Evolutionary conservation across 2,329 filamentous ascomycete genomes (phyloP).

Genomic region (Colletotrichum somersetense): DNA sequence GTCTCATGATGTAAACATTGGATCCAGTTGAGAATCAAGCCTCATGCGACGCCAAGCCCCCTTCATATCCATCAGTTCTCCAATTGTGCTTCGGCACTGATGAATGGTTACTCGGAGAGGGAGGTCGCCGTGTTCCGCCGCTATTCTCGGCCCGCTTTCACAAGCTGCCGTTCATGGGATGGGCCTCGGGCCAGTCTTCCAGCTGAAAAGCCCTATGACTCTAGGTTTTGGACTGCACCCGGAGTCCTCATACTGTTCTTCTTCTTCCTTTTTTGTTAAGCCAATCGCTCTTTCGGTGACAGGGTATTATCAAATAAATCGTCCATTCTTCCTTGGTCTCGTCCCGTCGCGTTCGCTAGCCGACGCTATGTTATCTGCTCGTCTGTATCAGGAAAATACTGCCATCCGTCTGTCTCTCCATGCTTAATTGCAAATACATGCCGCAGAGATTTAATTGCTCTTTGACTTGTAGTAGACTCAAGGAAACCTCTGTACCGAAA

Average conservation of each 20-base stretch:
- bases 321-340: constrained; percentile 28
- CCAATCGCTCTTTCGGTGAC: neutral
- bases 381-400: constrained; percentile 36
- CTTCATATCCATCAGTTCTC: constrained; percentile 11
- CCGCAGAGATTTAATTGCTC: constrained; percentile 1
- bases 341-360: constrained; percentile 16
- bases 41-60: constrained; percentile 28
- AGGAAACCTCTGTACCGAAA: constrained; percentile 12
- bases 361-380: constrained; percentile 22
- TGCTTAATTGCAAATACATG: constrained; percentile 23
- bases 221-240: neutral
- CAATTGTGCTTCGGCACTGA: constrained; percentile 22
- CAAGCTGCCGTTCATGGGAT: constrained; percentile 36
- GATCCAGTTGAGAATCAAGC: constrained; percentile 2
- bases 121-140: constrained; percentile 22
- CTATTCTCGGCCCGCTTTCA: constrained; percentile 35
- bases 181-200: constrained; percentile 29
- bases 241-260: neutral
- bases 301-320: constrained; percentile 22
- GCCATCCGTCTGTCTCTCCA: constrained; percentile 13
- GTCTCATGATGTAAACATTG: constrained; percentile 1
- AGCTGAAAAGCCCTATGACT: constrained; percentile 15
- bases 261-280: no score
- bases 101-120: neutral
- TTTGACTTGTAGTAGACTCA: constrained; percentile 1